Evolutionary conservation across 2,329 filamentous ascomycete genomes (phyloP).

Genomic region (Aspergillus ochraceoroseus): DNA sequence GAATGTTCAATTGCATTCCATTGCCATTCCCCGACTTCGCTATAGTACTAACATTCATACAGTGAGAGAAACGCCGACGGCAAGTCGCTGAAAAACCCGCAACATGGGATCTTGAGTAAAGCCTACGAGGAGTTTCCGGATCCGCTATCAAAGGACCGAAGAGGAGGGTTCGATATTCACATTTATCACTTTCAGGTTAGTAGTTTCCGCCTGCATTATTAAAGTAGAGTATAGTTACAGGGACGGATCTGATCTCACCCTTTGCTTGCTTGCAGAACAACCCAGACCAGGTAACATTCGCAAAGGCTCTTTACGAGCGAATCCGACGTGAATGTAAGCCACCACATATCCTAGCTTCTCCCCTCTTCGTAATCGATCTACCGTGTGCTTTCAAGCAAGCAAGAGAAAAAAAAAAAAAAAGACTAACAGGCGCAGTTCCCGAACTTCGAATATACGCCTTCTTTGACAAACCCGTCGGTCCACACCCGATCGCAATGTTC

Average conservation of each 20-base stretch:
- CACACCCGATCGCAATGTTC: conserved; percentile 83
- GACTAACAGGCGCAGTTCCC: conserved; percentile 55
- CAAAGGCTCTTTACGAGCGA: conserved; percentile 67
- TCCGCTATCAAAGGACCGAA: conserved; percentile 60
- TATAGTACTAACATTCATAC: conserved; percentile 3
- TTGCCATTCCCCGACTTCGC: neutral
- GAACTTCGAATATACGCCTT: conserved; percentile 76
- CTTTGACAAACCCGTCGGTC: conserved; percentile 72
- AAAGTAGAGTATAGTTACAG: neutral
- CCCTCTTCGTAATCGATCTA: neutral
- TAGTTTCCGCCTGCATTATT: neutral
- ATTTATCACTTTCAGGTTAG: conserved; percentile 68
- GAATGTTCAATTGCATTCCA: neutral
- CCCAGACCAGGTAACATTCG: conserved; percentile 60
- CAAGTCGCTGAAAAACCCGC: conserved; percentile 69
- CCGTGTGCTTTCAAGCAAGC: neutral
- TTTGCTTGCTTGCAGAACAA: conserved; percentile 49
- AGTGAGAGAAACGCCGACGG: conserved; percentile 64
- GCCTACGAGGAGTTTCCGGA: conserved; percentile 66
- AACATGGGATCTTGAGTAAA: conserved; percentile 56
- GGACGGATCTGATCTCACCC: no score
- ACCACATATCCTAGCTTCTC: neutral
- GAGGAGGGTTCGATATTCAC: conserved; percentile 79
- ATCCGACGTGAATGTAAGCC: conserved; percentile 71
- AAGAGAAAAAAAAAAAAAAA: neutral